Conservation (phyloP, 1,139 yeast genomes). For the Candida gigantensis region DNA sequence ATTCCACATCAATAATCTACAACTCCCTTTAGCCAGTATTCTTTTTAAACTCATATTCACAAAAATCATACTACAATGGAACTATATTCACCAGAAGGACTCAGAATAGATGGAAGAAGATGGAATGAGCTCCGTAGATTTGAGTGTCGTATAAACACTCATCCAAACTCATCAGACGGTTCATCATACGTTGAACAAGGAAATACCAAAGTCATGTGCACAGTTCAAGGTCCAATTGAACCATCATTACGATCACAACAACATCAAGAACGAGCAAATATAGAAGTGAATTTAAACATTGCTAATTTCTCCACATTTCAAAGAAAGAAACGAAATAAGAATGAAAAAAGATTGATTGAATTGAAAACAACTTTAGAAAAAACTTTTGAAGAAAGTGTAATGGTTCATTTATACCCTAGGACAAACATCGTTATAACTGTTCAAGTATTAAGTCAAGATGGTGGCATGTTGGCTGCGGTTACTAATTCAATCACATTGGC, state of each 20-base stretch:
- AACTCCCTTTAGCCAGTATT: no score
- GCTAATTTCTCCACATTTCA: conserved; percentile 83
- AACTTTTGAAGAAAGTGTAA: conserved; percentile 78
- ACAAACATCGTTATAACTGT: conserved; percentile 73
- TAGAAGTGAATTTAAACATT: conserved; percentile 66
- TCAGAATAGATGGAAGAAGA: conserved; percentile 89
- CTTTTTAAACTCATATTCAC: no score
- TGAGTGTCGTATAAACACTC: conserved; percentile 80
- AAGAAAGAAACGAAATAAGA: conserved; percentile 64
- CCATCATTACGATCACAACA: conserved; percentile 57
- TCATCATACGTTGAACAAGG: conserved; percentile 93
- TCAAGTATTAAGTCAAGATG: conserved; percentile 86
- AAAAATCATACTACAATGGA: conserved; percentile 56
- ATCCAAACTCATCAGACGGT: conserved; percentile 87
- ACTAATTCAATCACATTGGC: conserved; percentile 90
- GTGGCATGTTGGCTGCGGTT: conserved; percentile 79
- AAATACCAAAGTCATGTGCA: conserved; percentile 82
- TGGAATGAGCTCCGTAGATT: conserved; percentile 90
- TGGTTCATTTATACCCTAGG: conserved; percentile 76
- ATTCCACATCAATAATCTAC: no score
- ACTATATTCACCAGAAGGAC: conserved; percentile 90
- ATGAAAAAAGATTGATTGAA: conserved; percentile 75
- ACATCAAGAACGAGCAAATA: conserved; percentile 49
- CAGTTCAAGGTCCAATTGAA: conserved; percentile 89
- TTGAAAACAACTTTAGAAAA: conserved; percentile 71